Evolutionary conservation across 176 grass and related monocot genomes (phyloP).

Genomic region (Triticum aestivum): DNA sequence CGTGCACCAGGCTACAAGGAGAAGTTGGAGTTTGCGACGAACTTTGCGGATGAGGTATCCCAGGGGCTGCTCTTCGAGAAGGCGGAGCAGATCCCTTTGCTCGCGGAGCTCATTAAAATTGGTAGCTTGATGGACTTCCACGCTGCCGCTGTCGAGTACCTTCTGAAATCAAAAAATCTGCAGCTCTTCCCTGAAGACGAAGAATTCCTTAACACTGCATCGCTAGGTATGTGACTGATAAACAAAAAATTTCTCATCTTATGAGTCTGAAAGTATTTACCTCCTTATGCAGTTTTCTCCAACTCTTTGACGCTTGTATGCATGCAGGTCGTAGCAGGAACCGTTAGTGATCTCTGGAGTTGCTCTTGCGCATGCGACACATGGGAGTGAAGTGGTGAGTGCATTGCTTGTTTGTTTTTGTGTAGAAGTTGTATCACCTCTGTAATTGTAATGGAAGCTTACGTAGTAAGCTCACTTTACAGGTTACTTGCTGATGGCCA

Average conservation of each 20-base stretch:
- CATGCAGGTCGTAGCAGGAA: background rate
- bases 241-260: background rate
- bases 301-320: background rate
- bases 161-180: conserved; percentile 67
- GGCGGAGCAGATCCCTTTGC: conserved; percentile 38
- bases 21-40: conserved; percentile 55
- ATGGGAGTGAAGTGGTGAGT: background rate
- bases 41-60: conserved; percentile 56
- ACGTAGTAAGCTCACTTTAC: background rate
- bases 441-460: background rate
- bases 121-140: conserved; percentile 61
- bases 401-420: background rate
- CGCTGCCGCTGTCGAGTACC: conserved; percentile 38
- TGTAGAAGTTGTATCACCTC: background rate
- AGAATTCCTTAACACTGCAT: conserved; percentile 24
- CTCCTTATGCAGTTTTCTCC: background rate
- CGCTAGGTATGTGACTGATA: background rate
- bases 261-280: background rate
- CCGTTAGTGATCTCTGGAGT: background rate
- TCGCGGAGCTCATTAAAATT: conserved; percentile 47
- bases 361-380: background rate
- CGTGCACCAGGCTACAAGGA: conserved; percentile 6
- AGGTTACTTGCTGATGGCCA: background rate
- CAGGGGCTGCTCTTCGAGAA: conserved; percentile 59
- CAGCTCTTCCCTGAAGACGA: conserved; percentile 66